Conservation (phyloP, 805 yeast species). For the Blastobotrys muscicola region DNA sequence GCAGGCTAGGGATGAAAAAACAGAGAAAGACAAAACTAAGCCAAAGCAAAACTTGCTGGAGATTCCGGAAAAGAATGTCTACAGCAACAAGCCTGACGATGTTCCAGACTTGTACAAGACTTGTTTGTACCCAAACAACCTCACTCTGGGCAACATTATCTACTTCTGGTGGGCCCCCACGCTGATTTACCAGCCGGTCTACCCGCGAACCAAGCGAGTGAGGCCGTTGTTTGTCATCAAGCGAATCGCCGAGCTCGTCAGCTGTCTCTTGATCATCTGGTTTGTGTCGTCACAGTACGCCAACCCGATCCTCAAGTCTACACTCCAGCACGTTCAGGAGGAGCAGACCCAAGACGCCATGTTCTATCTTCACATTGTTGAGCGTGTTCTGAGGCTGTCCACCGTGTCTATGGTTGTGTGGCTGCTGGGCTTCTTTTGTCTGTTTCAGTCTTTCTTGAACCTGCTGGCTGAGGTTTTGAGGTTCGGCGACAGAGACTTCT, state of each 20-base stretch:
- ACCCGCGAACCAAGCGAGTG: slow-evolving; percentile 30
- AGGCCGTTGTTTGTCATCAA: slow-evolving; percentile 27
- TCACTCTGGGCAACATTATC: slow-evolving; percentile 28
- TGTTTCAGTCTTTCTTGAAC: slow-evolving; percentile 36
- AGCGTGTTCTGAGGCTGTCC: slow-evolving; percentile 31
- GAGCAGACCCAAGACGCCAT: slow-evolving; percentile 9
- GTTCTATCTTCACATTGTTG: slow-evolving; percentile 21
- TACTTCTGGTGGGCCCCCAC: slow-evolving; percentile 41
- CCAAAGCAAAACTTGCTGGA: neutral
- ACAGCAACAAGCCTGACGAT: neutral
- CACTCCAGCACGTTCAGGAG: slow-evolving; percentile 23
- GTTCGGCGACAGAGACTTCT: slow-evolving; percentile 39
- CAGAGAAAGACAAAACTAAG: slow-evolving; percentile 3
- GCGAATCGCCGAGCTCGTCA: slow-evolving; percentile 30
- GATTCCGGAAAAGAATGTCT: too few relatives aligned
- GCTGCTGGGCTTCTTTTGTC: slow-evolving; percentile 34
- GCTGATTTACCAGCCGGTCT: slow-evolving; percentile 39
- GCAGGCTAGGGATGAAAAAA: slow-evolving; percentile 20
- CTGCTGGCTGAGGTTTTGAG: slow-evolving; percentile 35
- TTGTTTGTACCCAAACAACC: slow-evolving; percentile 33
- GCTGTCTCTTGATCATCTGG: slow-evolving; percentile 27
- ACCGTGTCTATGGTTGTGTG: slow-evolving; percentile 35
- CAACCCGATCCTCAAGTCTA: slow-evolving; percentile 33
- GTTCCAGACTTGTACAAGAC: slow-evolving; percentile 20
- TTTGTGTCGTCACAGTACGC: slow-evolving; percentile 35